Evolutionary conservation across 768 basidiomycete species (phyloP).

Genomic region (Mycena latifolia): DNA sequence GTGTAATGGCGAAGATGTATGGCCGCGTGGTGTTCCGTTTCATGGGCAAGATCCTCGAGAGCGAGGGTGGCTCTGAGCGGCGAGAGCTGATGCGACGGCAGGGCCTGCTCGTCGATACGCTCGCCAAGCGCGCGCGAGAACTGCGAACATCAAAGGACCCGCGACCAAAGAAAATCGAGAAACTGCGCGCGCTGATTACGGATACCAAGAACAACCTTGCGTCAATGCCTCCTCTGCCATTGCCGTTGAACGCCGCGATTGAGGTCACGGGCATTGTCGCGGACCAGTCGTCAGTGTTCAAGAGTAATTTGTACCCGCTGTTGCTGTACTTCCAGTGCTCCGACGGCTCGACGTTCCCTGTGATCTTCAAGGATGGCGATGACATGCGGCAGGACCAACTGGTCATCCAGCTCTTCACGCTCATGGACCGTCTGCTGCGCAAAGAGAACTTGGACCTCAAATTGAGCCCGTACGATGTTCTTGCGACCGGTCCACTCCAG

Average conservation of each 20-base stretch:
- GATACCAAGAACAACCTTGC: constrained; percentile 90
- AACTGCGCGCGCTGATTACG: constrained; percentile 84
- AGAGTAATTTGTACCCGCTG: constrained; percentile 95
- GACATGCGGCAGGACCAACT: constrained; percentile 99
- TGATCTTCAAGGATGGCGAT: constrained; percentile 99
- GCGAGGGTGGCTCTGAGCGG: constrained; percentile 83
- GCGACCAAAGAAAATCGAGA: constrained; percentile 97
- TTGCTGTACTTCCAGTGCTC: constrained; percentile 90
- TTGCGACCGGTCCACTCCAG: constrained; percentile 92
- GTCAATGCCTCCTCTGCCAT: constrained; percentile 83
- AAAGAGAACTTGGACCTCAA: constrained; percentile 97
- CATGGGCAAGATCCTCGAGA: constrained; percentile 88
- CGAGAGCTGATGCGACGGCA: constrained; percentile 93
- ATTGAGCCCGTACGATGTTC: constrained; percentile 90
- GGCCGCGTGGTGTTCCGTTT: constrained; percentile 92
- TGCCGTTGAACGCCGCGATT: constrained; percentile 91
- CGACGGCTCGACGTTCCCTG: constrained; percentile 88
- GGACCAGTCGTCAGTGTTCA: constrained; percentile 96
- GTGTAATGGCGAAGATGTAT: constrained; percentile 92
- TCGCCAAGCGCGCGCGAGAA: constrained; percentile 89
- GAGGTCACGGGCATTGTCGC: constrained; percentile 89
- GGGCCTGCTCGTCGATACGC: constrained; percentile 87
- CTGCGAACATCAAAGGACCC: constrained; percentile 92
- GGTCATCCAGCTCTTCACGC: constrained; percentile 97
- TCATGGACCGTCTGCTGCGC: constrained; percentile 94